Conservation (phyloP, 805 yeast genomes). For the Cyberlindnera petersonii region DNA sequence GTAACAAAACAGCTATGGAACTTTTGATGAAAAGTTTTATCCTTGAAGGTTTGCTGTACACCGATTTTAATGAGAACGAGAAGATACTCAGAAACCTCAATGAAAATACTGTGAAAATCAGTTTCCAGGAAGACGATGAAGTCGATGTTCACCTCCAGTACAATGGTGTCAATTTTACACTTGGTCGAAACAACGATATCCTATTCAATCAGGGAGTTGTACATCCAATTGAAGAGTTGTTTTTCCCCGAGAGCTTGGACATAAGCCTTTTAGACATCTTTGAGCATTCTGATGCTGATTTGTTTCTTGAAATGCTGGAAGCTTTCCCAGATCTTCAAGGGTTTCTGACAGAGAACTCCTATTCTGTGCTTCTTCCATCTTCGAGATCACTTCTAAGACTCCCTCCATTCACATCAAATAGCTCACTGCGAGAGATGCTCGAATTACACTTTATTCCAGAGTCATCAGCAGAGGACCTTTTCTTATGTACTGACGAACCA, state of each 20-base stretch:
- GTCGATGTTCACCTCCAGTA: slow-evolving; percentile 22
- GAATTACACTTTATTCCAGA: slow-evolving; percentile 68
- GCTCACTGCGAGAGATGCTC: slow-evolving; percentile 50
- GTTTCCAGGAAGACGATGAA: slow-evolving; percentile 16
- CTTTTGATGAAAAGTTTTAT: slow-evolving; percentile 54
- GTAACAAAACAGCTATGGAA: slow-evolving; percentile 48
- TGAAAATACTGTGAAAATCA: slow-evolving; percentile 21
- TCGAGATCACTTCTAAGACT: slow-evolving; percentile 50
- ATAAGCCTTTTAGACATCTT: slow-evolving; percentile 56
- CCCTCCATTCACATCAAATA: slow-evolving; percentile 40
- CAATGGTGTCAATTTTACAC: slow-evolving; percentile 20
- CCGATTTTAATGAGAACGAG: slow-evolving; percentile 44
- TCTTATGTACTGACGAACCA: slow-evolving; percentile 44
- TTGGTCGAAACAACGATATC: slow-evolving; percentile 51
- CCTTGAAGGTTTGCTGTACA: slow-evolving; percentile 60
- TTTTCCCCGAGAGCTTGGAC: slow-evolving; percentile 53
- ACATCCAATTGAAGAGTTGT: slow-evolving; percentile 57
- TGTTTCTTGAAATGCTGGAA: slow-evolving; percentile 45
- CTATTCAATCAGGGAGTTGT: slow-evolving; percentile 82
- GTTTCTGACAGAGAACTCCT: slow-evolving; percentile 35
- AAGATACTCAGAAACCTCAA: slow-evolving; percentile 30
- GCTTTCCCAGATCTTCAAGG: slow-evolving; percentile 39
- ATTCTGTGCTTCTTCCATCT: slow-evolving; percentile 74
- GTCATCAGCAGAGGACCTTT: slow-evolving; percentile 42
- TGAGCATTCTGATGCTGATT: slow-evolving; percentile 44